Conservation (phyloP, 139 green algal species). For the Nannochloris sp. region DNA sequence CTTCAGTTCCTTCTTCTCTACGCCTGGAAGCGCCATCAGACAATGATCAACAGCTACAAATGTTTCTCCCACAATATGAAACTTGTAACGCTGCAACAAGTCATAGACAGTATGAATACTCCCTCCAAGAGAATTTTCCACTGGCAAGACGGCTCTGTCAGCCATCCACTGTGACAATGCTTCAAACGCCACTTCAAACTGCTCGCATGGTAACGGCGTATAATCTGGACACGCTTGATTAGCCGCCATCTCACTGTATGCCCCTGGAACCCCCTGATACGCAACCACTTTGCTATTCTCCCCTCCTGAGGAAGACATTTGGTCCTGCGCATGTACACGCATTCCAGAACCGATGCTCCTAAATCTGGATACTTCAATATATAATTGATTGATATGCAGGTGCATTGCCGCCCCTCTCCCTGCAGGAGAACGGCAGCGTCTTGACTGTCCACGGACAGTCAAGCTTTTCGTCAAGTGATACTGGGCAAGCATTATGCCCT, state of each 20-base stretch:
- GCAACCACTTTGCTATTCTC: conserved; percentile 27
- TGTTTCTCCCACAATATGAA: conserved; percentile 87
- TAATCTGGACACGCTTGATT: conserved; percentile 66
- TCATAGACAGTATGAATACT: conserved; percentile 84
- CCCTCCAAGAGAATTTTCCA: conserved; percentile 79
- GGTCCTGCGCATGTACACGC: not conserved
- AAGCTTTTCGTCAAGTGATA: too few species aligned
- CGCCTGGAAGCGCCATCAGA: conserved; percentile 84
- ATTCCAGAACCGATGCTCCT: not conserved
- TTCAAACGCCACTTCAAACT: conserved; percentile 95
- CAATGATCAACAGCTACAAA: conserved; percentile 86
- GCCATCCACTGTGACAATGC: conserved; percentile 53
- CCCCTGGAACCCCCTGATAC: conserved; percentile 87
- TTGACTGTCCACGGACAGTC: too few species aligned
- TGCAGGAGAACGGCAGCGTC: too few species aligned
- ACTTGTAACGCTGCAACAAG: conserved; percentile 71
- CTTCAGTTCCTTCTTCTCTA: conserved; percentile 59
- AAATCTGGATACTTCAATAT: too few species aligned
- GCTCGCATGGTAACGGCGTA: conserved; percentile 78
- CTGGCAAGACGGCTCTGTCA: conserved; percentile 63
- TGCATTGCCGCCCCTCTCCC: too few species aligned
- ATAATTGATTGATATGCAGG: too few species aligned
- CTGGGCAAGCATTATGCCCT: too few species aligned
- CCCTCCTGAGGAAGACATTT: not conserved
- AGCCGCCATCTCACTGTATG: conserved; percentile 89